A percentile compares a stretch with the other conserved stretches of the same genome.
phyloP scores from a whole-genome alignment of 2,329 filamentous ascomycete genomes.

The Onygena corvina region DNA sequence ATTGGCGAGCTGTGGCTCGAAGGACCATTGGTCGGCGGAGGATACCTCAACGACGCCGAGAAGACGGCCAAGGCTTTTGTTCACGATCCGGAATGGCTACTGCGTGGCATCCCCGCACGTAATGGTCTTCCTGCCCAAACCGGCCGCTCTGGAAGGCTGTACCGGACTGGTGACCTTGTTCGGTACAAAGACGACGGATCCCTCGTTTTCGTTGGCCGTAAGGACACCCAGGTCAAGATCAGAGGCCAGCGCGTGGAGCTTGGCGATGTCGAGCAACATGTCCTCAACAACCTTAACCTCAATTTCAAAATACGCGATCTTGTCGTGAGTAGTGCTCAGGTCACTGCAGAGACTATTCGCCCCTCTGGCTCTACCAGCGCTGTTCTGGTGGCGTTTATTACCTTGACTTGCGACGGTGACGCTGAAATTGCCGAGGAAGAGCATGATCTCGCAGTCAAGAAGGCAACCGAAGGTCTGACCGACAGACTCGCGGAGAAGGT shows the following conservation, averaged over 20 bases:
- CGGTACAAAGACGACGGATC: slow-evolving; percentile 15
- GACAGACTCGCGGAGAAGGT: background rate
- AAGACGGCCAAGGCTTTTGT: slow-evolving; percentile 18
- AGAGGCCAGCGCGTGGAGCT: slow-evolving; percentile 74
- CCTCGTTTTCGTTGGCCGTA: slow-evolving; percentile 17
- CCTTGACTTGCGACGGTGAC: background rate
- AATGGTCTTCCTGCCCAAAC: background rate
- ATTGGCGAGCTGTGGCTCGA: slow-evolving; percentile 33
- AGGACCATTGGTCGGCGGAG: slow-evolving; percentile 27
- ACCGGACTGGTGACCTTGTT: slow-evolving; percentile 20
- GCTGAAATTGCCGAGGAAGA: background rate
- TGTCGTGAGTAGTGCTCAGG: background rate
- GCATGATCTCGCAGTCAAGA: background rate
- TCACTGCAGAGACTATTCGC: background rate
- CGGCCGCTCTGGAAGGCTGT: slow-evolving; percentile 9
- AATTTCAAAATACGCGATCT: background rate
- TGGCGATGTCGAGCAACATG: slow-evolving; percentile 56
- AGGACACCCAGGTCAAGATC: slow-evolving; percentile 59
- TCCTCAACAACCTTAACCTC: background rate
- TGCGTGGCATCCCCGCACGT: background rate
- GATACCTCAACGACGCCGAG: slow-evolving; percentile 23
- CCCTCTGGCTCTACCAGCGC: background rate
- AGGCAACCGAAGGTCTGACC: background rate
- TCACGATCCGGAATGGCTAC: slow-evolving; percentile 15
- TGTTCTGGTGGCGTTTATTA: background rate